phyloP scores from a whole-genome alignment of 441 rosid genomes.

The Pelargonium citronellum region DNA sequence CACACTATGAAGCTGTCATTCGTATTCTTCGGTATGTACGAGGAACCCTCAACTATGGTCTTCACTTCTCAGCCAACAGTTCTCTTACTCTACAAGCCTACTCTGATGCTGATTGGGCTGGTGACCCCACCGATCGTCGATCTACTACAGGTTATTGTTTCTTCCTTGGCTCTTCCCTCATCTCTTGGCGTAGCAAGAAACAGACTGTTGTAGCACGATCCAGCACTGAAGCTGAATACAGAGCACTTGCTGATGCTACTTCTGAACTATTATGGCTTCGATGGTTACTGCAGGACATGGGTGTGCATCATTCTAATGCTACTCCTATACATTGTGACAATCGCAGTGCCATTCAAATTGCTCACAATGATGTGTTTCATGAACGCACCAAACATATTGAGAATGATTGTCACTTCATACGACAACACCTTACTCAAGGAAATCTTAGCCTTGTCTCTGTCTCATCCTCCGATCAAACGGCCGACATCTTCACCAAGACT shows the following conservation, averaged over 20 bases:
- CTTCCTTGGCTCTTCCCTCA: slow-evolving; percentile 1
- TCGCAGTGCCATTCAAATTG: not conserved
- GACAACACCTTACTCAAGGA: not conserved
- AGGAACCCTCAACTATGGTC: not conserved
- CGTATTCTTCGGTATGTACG: not conserved
- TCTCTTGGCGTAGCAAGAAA: slow-evolving; percentile 8
- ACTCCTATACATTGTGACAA: slow-evolving; percentile 4
- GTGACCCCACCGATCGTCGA: not conserved
- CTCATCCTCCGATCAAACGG: not conserved
- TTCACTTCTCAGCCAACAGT: not conserved
- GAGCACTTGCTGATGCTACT: not conserved
- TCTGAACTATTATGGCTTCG: not conserved
- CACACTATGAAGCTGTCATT: not conserved
- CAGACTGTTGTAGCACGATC: not conserved
- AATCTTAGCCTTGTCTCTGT: not conserved
- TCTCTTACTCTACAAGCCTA: not conserved
- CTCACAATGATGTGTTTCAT: not conserved
- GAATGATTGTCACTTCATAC: slow-evolving; percentile 4
- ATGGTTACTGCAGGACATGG: not conserved
- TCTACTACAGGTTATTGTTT: not conserved
- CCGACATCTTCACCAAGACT: not conserved
- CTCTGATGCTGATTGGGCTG: not conserved
- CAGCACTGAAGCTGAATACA: not conserved
- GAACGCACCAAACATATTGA: not conserved
- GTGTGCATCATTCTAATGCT: not conserved